Evolutionary conservation across 805 yeast genomes (phyloP), one percentile per base, ranked within the genome.

Genomic region (Ogataea glucozyma): DNA sequence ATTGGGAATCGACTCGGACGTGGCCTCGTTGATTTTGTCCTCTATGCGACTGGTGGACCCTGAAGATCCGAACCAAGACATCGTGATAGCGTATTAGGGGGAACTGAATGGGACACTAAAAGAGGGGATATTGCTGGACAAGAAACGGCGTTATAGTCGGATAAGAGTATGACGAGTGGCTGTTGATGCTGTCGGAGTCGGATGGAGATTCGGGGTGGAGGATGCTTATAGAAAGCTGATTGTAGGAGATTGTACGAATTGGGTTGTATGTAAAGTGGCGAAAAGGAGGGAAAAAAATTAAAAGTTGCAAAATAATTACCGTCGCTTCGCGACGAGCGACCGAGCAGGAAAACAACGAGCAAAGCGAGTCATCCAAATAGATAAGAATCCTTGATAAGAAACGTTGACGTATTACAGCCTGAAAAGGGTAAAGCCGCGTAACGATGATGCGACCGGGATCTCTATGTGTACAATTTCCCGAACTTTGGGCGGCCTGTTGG

Each of bases 1-100:
- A 57, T 84, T 80, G 4, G 97, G 97, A 34, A 90, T 84, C n/a
- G 86, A 70, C 61, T 88, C 96, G 27, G 90, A 83, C 1, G 97
- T 88, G 13, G 96, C 95, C 49, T 75, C 78, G 41, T 75, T 78
- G 27, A 90, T 79, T 52, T 83, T 78, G 36, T 69, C 72, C 52
- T 85, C 93, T 29, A 86, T 58, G 26, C 67, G 71, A 3, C 65
- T 60, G 4, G 64, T 57, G 12, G 63, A 48, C 26, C 43, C 46
- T 6, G 66, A 48, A 10, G 60, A 57, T 14, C 72, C 62, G 53
- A 77, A 77, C 83, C 83, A 78, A 23, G 82, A 67, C 83, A 77
- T 76, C 3, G 21, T 46, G n/a, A 10, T 13, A 14, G 10, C 5
- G 10, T 6, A 27, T 17, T 13, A 8, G 6, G 16, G 18, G 12